Conservation (phyloP, 441 rosid genomes). For the Manihot esculenta region DNA sequence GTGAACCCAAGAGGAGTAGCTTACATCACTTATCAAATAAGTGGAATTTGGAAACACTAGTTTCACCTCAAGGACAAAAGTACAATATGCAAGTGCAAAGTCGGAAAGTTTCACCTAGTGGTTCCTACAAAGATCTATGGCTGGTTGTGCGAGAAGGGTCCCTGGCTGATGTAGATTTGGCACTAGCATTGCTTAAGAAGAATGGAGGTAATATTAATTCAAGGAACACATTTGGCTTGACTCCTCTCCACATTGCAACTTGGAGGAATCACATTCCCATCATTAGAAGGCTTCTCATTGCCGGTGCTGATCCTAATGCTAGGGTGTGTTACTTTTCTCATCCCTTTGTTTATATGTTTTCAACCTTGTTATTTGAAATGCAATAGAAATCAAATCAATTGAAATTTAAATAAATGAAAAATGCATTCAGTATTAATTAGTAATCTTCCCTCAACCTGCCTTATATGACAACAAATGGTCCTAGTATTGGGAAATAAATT, state of each 20-base stretch:
- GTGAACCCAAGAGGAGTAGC: conserved; percentile 6
- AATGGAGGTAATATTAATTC: conserved; percentile 73
- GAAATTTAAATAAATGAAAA: too few relatives aligned
- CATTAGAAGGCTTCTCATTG: conserved; percentile 79
- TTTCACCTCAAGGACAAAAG: conserved; percentile 68
- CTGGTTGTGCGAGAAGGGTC: conserved; percentile 77
- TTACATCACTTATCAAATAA: conserved; percentile 18
- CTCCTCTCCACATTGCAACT: conserved; percentile 88
- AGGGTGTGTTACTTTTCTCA: conserved; percentile 61
- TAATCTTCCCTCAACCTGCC: too few relatives aligned
- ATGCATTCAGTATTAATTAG: too few relatives aligned
- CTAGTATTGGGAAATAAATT: not conserved
- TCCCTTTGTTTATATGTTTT: not conserved
- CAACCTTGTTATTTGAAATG: too few relatives aligned
- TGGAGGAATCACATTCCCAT: conserved; percentile 98
- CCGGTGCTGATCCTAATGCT: conserved; percentile 99
- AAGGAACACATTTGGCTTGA: conserved; percentile 76
- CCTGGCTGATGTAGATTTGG: conserved; percentile 77
- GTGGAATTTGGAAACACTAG: conserved; percentile 48
- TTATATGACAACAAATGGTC: not conserved
- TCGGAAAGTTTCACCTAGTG: conserved; percentile 46
- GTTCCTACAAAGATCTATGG: conserved; percentile 74
- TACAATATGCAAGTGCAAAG: conserved; percentile 44
- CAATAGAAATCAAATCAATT: too few relatives aligned
- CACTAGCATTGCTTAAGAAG: conserved; percentile 70